Evolutionary conservation across 2,329 filamentous ascomycete species (phyloP).

Genomic region (Leptographium flavum): DNA sequence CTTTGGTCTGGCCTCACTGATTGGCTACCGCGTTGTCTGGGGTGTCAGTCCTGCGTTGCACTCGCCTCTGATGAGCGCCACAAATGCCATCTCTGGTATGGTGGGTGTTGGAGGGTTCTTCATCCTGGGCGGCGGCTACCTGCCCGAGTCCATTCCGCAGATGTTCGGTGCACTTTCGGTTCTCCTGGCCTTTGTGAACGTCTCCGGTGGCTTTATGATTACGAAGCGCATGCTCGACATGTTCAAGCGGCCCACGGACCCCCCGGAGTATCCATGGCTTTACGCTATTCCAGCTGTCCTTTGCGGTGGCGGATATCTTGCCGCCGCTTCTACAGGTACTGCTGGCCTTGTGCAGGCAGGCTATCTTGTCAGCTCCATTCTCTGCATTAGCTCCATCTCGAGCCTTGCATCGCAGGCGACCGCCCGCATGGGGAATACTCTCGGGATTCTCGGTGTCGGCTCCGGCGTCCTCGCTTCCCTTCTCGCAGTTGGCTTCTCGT

Average conservation of each 20-base stretch:
- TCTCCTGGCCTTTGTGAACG: conserved; percentile 73
- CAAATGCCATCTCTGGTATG: conserved; percentile 84
- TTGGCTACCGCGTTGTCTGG: conserved; percentile 83
- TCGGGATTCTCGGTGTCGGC: conserved; percentile 74
- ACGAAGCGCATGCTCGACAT: conserved; percentile 91
- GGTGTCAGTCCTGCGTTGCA: conserved; percentile 72
- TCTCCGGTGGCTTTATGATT: conserved; percentile 79
- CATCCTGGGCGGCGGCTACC: conserved; percentile 69
- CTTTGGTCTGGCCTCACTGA: conserved; percentile 68
- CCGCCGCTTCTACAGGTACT: conserved; percentile 66
- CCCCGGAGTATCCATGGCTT: conserved; percentile 76
- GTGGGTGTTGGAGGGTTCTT: conserved; percentile 81
- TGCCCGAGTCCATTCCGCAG: conserved; percentile 69
- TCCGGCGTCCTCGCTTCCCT: conserved; percentile 75
- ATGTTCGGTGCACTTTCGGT: conserved; percentile 66
- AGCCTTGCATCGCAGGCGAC: conserved; percentile 71
- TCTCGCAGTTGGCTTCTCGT: conserved; percentile 64
- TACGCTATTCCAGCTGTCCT: conserved; percentile 65
- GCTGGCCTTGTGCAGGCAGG: conserved; percentile 77
- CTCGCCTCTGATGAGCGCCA: conserved; percentile 83
- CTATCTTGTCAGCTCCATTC: conserved; percentile 69
- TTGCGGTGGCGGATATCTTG: conserved; percentile 70
- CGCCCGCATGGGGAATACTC: conserved; percentile 69
- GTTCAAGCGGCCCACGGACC: conserved; percentile 77
- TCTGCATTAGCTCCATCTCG: conserved; percentile 76